phyloP scores from a whole-genome alignment of 2,329 filamentous ascomycete species.

The Geosmithia putterillii region DNA sequence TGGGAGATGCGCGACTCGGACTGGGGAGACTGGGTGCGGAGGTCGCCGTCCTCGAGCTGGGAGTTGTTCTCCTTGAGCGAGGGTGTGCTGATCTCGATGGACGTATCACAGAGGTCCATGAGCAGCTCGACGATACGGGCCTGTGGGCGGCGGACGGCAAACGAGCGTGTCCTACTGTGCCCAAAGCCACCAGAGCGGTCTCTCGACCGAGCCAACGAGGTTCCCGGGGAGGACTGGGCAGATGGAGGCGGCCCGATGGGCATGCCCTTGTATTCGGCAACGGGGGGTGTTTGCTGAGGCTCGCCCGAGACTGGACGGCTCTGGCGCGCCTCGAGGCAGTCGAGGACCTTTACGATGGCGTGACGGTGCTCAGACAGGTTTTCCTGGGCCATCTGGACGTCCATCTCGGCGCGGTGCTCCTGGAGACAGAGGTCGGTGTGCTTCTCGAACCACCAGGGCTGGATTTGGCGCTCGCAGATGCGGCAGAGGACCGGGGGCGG shows the following conservation, averaged over 20 bases:
- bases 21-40: conserved; percentile 88
- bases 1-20: conserved; percentile 92
- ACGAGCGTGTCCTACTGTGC: conserved; percentile 74
- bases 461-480: conserved; percentile 94
- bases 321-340: conserved; percentile 73
- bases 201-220: conserved; percentile 59
- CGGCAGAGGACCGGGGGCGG: conserved; percentile 86
- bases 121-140: conserved; percentile 90
- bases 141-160: conserved; percentile 80
- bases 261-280: conserved; percentile 78
- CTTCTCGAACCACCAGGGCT: conserved; percentile 99
- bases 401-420: conserved; percentile 94
- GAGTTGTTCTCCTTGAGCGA: conserved; percentile 71
- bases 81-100: conserved; percentile 87
- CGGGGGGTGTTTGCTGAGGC: conserved; percentile 29
- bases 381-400: conserved; percentile 92
- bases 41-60: conserved; percentile 53
- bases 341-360: conserved; percentile 86
- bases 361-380: conserved; percentile 85
- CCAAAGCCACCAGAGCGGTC: conserved; percentile 65
- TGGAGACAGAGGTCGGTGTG: conserved; percentile 93
- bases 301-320: conserved; percentile 50
- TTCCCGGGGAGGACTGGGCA: conserved; percentile 58
- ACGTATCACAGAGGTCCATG: conserved; percentile 89
- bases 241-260: conserved; percentile 68